phyloP scores from a whole-genome alignment of 352 stramenopile genomes.

The Phytophthora brassicae region DNA sequence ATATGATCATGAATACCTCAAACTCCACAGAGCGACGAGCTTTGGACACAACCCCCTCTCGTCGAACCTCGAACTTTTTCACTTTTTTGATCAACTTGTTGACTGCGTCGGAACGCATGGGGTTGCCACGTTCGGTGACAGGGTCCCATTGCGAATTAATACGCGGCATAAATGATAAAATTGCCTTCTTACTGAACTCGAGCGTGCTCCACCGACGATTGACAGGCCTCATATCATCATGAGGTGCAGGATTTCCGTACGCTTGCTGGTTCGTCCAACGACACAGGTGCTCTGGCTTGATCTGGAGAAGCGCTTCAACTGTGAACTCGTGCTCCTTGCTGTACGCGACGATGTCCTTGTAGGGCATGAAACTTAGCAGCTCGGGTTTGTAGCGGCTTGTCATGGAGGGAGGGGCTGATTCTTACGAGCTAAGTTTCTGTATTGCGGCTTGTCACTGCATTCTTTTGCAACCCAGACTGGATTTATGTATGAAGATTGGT shows the following conservation, averaged over 20 bases:
- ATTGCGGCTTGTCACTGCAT: background rate
- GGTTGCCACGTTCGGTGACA: background rate
- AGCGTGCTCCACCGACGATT: background rate
- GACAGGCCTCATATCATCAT: background rate
- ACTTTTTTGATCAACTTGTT: background rate
- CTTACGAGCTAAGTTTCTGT: background rate
- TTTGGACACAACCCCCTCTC: conserved; percentile 2
- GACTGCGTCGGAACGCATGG: background rate
- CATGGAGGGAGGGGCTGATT: background rate
- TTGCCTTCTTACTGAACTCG: background rate
- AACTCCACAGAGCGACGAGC: conserved; percentile 9
- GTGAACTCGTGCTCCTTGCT: background rate
- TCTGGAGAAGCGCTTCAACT: background rate
- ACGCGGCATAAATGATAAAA: background rate
- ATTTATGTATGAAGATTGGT: background rate
- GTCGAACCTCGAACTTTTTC: conserved; percentile 9
- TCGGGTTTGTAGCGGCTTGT: background rate
- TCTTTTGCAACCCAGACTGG: background rate
- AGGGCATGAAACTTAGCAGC: background rate
- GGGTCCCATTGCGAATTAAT: too few relatives aligned
- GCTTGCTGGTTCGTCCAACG: background rate
- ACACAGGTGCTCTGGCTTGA: background rate
- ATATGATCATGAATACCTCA: conserved; percentile 2
- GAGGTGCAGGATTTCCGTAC: background rate
- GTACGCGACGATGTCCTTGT: background rate